Percentiles rank a stretch among this genome's conserved stretches.
Evolutionary conservation across 495 filamentous ascomycete genomes (phyloP).

Genomic region (Neurospora sp.): DNA sequence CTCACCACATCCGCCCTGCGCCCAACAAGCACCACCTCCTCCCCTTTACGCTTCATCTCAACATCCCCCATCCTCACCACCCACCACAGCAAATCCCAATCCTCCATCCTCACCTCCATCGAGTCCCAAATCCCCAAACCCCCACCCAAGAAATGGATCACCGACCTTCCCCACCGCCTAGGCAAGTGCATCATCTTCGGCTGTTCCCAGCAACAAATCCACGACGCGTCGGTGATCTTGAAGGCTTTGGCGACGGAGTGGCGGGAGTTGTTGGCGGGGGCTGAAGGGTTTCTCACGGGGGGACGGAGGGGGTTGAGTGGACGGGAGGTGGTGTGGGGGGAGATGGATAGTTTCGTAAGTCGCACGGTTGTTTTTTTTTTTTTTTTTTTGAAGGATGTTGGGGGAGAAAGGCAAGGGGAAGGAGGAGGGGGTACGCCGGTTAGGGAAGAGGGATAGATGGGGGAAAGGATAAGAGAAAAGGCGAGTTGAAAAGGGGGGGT

Average conservation of each 20-base stretch:
- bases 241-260: slow-evolving; percentile 59
- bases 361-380: no score
- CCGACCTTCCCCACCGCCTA: slow-evolving; percentile 60
- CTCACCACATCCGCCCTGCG: no score
- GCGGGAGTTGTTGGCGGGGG: slow-evolving; percentile 67
- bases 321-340: slow-evolving; percentile 80
- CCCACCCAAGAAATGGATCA: slow-evolving; percentile 58
- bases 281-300: slow-evolving; percentile 69
- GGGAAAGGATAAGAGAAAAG: no score
- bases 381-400: no score
- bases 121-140: slow-evolving; percentile 3
- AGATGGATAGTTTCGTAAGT: slow-evolving; percentile 59
- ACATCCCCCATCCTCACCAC: neutral
- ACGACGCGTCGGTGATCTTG: slow-evolving; percentile 52
- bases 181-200: slow-evolving; percentile 81
- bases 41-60: neutral
- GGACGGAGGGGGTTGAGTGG: slow-evolving; percentile 54
- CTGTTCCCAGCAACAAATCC: slow-evolving; percentile 44
- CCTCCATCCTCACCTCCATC: neutral
- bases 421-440: no score
- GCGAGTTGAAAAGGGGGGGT: no score
- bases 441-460: no score
- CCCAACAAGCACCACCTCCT: no score
- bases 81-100: neutral
- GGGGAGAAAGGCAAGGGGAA: no score